phyloP scores from a whole-genome alignment of 2,329 filamentous ascomycete species.

The Alternaria sp. region DNA sequence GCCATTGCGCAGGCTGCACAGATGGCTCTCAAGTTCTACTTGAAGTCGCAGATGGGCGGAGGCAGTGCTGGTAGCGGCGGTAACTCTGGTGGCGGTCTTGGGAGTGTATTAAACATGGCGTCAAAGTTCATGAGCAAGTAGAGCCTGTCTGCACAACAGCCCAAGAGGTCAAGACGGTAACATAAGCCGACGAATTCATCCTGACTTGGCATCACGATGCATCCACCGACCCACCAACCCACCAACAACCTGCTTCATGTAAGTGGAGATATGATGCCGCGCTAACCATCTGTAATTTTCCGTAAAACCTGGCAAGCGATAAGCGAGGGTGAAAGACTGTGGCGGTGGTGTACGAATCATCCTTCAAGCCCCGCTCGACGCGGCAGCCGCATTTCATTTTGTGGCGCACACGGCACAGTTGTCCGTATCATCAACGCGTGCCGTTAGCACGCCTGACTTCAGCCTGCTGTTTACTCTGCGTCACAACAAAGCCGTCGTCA shows the following conservation, averaged over 20 bases:
- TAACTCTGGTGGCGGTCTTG: conserved; percentile 50
- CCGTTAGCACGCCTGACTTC: neutral
- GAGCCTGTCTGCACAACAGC: neutral
- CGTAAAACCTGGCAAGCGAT: neutral
- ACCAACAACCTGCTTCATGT: neutral
- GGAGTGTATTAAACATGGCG: conserved; percentile 64
- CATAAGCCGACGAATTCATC: neutral
- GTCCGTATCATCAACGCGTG: neutral
- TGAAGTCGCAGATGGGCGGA: conserved; percentile 71
- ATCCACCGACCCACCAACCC: neutral
- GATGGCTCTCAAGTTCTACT: conserved; percentile 88
- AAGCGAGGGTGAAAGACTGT: neutral
- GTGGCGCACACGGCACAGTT: conserved; percentile 5
- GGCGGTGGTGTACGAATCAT: conserved; percentile 4
- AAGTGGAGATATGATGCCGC: neutral
- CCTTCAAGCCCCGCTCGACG: neutral
- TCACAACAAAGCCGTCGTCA: neutral
- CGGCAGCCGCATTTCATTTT: neutral
- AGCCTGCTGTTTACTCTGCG: neutral
- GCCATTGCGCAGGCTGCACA: conserved; percentile 80
- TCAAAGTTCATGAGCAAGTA: conserved; percentile 63
- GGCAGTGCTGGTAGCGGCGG: conserved; percentile 49
- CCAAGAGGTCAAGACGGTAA: neutral
- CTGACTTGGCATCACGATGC: neutral
- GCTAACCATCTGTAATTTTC: neutral